A percentile compares a stretch with the other conserved stretches of the same genome.
Evolutionary conservation across 306 rosid genomes (phyloP).

Genomic region (Dryas alaskensis): DNA sequence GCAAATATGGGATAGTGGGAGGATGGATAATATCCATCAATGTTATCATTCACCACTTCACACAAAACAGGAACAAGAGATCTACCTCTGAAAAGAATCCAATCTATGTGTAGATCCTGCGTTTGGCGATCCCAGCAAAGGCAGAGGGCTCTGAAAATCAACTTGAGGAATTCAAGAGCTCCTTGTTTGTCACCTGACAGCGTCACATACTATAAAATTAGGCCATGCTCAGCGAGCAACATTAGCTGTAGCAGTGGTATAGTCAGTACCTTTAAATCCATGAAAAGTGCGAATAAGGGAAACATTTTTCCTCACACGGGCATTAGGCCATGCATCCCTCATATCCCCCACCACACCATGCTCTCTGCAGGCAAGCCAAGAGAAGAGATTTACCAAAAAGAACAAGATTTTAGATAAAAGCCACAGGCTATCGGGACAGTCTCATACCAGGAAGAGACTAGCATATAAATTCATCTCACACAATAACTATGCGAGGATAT

Average conservation of each 20-base stretch:
- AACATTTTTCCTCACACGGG: conserved; percentile 83
- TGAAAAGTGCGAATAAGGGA: conserved; percentile 87
- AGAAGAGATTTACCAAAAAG: conserved; percentile 11
- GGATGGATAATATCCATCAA: conserved; percentile 85
- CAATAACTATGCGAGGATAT: not conserved
- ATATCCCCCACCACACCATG: conserved; percentile 96
- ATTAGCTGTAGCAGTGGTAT: conserved; percentile 13
- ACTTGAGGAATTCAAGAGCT: conserved; percentile 77
- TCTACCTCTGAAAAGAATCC: conserved; percentile 98
- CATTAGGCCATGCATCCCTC: conserved; percentile 97
- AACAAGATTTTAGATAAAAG: conserved; percentile 2
- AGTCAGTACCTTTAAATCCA: conserved; percentile 83
- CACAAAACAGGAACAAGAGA: conserved; percentile 85
- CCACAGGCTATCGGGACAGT: conserved; percentile 18
- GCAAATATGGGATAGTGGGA: conserved; percentile 87
- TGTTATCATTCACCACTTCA: conserved; percentile 85
- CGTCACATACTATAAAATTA: conserved; percentile 16
- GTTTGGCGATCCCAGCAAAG: conserved; percentile 99
- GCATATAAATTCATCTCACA: not conserved
- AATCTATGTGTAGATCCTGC: conserved; percentile 92
- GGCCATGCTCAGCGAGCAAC: conserved; percentile 11
- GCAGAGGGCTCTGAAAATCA: conserved; percentile 90
- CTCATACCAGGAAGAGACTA: not conserved
- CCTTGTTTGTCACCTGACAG: conserved; percentile 91
- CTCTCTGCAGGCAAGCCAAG: conserved; percentile 57